A percentile compares a stretch with the other conserved stretches of the same genome.
Conservation (phyloP, 179 eudicot species). For the Patellifolia procumbens region DNA sequence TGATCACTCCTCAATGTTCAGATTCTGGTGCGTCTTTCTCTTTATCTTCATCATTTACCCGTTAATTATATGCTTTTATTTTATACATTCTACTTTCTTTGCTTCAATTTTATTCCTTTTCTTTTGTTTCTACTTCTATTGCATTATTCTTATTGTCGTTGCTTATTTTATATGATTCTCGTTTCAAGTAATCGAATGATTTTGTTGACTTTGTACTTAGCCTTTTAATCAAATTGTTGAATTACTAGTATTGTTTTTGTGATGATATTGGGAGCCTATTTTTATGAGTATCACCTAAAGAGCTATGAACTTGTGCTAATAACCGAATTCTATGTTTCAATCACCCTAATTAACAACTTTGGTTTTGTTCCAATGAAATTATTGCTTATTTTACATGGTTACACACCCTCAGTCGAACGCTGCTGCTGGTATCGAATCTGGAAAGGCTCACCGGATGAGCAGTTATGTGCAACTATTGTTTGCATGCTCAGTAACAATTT, state of each 20-base stretch:
- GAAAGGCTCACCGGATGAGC: background rate
- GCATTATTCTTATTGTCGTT: background rate
- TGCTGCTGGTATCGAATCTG: background rate
- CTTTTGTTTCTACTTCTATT: background rate
- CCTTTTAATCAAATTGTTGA: background rate
- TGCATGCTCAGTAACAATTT: background rate
- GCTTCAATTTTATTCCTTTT: background rate
- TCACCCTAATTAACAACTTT: background rate
- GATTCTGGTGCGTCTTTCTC: constrained; percentile 31
- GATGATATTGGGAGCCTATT: background rate
- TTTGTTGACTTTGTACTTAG: constrained; percentile 1
- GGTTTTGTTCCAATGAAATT: background rate
- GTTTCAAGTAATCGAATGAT: background rate
- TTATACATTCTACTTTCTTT: no score
- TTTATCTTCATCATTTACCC: background rate
- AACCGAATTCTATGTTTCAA: background rate
- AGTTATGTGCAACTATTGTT: background rate
- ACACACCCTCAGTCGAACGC: background rate
- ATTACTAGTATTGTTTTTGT: background rate
- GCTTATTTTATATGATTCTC: background rate
- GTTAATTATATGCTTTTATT: background rate
- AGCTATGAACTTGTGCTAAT: background rate
- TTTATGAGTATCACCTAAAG: background rate
- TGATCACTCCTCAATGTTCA: constrained; percentile 31
- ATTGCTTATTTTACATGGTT: no score